Percentiles rank a stretch among this genome's conserved stretches.
Evolutionary conservation across 768 basidiomycete genomes (phyloP).

Genomic region (Serendipita sp.): DNA sequence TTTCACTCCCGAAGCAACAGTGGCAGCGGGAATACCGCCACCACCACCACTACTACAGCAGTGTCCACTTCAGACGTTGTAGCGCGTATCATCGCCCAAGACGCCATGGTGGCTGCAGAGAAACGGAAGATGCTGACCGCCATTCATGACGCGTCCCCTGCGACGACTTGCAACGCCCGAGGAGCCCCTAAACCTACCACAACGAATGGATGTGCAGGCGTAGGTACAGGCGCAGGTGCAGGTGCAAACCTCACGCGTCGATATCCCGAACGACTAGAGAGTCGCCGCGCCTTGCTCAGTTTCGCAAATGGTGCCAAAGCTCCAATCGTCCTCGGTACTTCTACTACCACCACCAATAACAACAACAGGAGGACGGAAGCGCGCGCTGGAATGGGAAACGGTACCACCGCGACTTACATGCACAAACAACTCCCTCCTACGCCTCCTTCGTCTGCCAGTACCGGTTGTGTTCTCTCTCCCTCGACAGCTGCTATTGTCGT

Average conservation of each 20-base stretch:
- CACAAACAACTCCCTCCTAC: conserved; percentile 1
- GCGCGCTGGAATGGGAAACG: background rate
- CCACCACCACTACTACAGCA: background rate
- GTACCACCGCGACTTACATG: background rate
- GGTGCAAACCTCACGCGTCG: background rate
- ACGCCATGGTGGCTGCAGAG: background rate
- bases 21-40: too few relatives aligned
- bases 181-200: background rate
- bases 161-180: background rate
- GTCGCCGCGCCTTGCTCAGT: background rate
- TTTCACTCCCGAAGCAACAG: too few relatives aligned
- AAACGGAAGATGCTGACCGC: background rate
- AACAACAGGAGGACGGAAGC: background rate
- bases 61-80: background rate
- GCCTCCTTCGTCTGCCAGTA: background rate
- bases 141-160: background rate
- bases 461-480: background rate
- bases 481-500: background rate
- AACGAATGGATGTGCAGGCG: background rate
- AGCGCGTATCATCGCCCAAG: background rate
- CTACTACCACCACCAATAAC: background rate
- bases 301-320: background rate
- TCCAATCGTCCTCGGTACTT: background rate
- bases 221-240: background rate
- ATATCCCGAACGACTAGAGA: background rate